Evolutionary conservation across 169 alveolate genomes (phyloP).

Genomic region (Sarcocystis neurona): DNA sequence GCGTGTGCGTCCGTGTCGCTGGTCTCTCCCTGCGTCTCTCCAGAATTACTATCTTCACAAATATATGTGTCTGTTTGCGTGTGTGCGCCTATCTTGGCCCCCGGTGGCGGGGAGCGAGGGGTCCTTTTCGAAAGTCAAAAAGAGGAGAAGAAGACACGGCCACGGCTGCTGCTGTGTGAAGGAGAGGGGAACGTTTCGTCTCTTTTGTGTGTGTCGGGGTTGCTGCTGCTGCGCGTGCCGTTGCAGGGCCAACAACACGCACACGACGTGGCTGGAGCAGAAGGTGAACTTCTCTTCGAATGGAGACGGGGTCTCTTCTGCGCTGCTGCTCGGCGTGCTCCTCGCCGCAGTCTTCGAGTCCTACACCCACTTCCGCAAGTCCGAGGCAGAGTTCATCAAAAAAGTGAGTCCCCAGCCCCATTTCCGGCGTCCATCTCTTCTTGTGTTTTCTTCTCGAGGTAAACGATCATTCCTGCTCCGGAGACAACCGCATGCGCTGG

Average conservation of each 20-base stretch:
- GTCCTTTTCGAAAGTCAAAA: not conserved
- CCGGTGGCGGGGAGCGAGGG: not conserved
- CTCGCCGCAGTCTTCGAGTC: slow-evolving; percentile 71
- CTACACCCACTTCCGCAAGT: slow-evolving; percentile 29
- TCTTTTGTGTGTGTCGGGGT: not conserved
- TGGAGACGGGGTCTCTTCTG: slow-evolving; percentile 47
- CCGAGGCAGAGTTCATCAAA: slow-evolving; percentile 58
- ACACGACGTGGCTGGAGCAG: slow-evolving; percentile 71
- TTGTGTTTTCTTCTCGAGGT: too few species aligned
- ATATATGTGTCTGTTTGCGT: not conserved
- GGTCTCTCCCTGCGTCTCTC: not conserved
- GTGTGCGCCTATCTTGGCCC: not conserved
- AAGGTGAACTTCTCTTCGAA: slow-evolving; percentile 62
- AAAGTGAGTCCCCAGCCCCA: slow-evolving; percentile 59
- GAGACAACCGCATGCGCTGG: too few species aligned
- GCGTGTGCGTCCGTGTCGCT: too few species aligned
- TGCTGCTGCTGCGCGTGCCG: not conserved
- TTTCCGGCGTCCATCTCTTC: too few species aligned
- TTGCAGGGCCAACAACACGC: slow-evolving; percentile 58
- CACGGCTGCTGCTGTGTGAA: not conserved
- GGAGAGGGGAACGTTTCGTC: not conserved
- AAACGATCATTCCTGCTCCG: too few species aligned
- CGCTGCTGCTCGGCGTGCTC: slow-evolving; percentile 63
- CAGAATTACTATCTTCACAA: not conserved
- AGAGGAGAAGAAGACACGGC: not conserved